These are phyloP conservation scores for Borealophlyctis nickersoniae DNA, from an alignment of 192 early-diverging fungal genomes.

Conservation along the genomic window DNA sequence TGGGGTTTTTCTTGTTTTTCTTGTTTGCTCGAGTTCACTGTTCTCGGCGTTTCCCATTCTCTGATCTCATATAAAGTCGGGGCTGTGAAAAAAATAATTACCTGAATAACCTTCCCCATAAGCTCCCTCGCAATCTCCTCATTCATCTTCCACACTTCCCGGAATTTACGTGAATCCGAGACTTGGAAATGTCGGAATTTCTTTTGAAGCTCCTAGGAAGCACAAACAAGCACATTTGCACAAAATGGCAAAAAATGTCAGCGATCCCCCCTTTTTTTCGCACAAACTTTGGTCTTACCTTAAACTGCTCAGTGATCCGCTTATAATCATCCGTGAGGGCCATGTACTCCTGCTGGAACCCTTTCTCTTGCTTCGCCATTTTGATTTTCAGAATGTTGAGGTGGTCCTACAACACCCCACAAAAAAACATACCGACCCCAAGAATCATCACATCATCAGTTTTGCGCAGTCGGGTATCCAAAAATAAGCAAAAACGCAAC, in stretches of 20 bases:
- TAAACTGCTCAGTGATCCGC: conserved; percentile 56
- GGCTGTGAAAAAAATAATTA: too few relatives aligned
- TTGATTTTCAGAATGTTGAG: conserved; percentile 55
- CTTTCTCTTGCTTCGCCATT: conserved; percentile 51
- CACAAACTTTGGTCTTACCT: conserved; percentile 27
- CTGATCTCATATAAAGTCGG: too few relatives aligned
- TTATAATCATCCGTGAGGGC: conserved; percentile 58
- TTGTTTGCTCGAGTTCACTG: too few relatives aligned
- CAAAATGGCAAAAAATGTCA: background rate
- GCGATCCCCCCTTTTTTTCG: too few relatives aligned
- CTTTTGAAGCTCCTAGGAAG: conserved; percentile 52
- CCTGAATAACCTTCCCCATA: conserved; percentile 52
- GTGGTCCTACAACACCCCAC: conserved; percentile 47
- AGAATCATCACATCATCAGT: background rate
- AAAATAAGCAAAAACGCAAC: background rate
- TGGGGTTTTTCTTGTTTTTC: too few relatives aligned
- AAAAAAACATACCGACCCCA: too few relatives aligned
- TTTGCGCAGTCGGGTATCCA: background rate
- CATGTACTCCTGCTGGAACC: conserved; percentile 45
- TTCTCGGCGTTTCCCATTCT: too few relatives aligned
- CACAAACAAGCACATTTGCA: background rate
- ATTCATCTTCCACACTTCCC: conserved; percentile 57
- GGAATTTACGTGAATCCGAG: conserved; percentile 44
- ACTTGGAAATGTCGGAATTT: conserved; percentile 58
- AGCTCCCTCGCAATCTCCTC: conserved; percentile 48